phyloP scores from a whole-genome alignment of 139 green algal species.

The Spirogloea muscicola region DNA sequence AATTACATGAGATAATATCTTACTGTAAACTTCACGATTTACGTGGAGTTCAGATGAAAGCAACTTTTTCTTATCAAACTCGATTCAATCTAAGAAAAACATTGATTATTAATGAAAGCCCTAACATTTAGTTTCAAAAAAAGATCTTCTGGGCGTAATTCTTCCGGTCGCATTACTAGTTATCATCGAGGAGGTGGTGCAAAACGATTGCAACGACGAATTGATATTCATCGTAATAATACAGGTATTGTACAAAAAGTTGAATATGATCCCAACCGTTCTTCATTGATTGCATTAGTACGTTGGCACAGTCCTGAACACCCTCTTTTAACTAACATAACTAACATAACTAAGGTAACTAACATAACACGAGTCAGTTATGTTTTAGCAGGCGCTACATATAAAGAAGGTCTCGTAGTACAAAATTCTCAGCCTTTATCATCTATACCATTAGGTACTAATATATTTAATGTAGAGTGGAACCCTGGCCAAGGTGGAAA shows the following conservation, averaged over 20 bases:
- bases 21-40: too few relatives aligned
- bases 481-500: not conserved
- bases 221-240: slow-evolving; percentile 16
- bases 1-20: too few relatives aligned
- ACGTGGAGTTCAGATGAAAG: too few relatives aligned
- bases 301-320: slow-evolving; percentile 8
- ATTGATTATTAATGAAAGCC: too few relatives aligned
- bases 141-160: slow-evolving; percentile 16
- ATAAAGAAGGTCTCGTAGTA: not conserved
- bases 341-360: not conserved
- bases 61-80: too few relatives aligned
- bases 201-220: slow-evolving; percentile 18
- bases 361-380: slow-evolving; percentile 4
- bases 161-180: slow-evolving; percentile 11
- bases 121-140: too few relatives aligned
- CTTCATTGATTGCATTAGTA: slow-evolving; percentile 18
- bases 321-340: not conserved
- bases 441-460: not conserved
- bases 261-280: slow-evolving; percentile 32
- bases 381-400: slow-evolving; percentile 8
- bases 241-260: slow-evolving; percentile 13
- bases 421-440: not conserved
- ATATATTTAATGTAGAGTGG: slow-evolving; percentile 9
- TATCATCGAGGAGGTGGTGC: slow-evolving; percentile 18
- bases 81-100: too few relatives aligned